Conservation (phyloP, 2,329 filamentous ascomycete species). For the Zymoseptoria crescenta region DNA sequence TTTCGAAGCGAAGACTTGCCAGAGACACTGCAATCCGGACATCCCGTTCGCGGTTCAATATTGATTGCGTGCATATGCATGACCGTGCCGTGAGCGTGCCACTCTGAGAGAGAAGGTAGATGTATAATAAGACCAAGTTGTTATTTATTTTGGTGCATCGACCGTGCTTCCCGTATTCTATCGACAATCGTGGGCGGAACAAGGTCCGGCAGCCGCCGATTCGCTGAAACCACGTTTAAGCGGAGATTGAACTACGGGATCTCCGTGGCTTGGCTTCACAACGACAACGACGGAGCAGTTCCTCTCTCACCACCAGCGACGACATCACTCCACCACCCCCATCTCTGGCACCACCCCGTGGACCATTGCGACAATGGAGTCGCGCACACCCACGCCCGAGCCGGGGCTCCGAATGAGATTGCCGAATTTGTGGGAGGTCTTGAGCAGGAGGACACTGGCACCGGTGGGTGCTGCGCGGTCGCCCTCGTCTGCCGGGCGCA, state of each 20-base stretch:
- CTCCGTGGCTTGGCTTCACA: neutral
- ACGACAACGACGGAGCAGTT: neutral
- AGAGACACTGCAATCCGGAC: too few relatives aligned
- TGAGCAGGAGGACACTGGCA: conserved; percentile 86
- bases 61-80: too few relatives aligned
- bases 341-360: conserved; percentile 1
- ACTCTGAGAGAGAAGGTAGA: neutral
- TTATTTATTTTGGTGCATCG: neutral
- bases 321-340: neutral
- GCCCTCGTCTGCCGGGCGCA: neutral
- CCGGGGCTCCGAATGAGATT: conserved; percentile 61
- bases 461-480: conserved; percentile 38
- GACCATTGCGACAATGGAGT: conserved; percentile 18
- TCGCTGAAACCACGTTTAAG: neutral
- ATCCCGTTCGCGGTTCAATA: too few relatives aligned
- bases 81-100: too few relatives aligned
- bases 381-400: conserved; percentile 26
- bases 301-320: neutral
- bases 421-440: conserved; percentile 89
- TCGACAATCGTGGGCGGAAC: neutral
- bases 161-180: neutral
- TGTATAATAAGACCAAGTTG: neutral
- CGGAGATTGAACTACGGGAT: neutral
- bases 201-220: neutral
- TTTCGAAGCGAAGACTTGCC: neutral